Evolutionary conservation across 106 monocot species (phyloP).

Genomic region (Agapanthus africanus): DNA sequence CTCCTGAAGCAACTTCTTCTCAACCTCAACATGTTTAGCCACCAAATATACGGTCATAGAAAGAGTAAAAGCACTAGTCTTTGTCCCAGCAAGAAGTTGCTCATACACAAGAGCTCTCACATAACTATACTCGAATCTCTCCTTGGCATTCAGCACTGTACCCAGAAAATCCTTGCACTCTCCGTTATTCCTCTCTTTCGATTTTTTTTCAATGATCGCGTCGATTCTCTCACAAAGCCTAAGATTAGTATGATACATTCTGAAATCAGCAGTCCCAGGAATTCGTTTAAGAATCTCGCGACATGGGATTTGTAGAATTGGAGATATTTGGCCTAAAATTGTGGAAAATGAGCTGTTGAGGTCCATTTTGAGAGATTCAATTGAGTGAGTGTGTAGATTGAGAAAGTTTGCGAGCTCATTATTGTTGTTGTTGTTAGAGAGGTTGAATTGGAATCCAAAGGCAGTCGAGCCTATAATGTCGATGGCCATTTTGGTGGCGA

Average conservation of each 20-base stretch:
- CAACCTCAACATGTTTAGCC: slow-evolving; percentile 59
- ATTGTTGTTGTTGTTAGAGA: slow-evolving; percentile 11
- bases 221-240: slow-evolving; percentile 35
- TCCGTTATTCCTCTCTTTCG: background rate
- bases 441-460: slow-evolving; percentile 62
- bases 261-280: slow-evolving; percentile 47
- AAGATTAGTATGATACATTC: slow-evolving; percentile 28
- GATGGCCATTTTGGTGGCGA: slow-evolving; percentile 54
- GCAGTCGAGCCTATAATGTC: slow-evolving; percentile 69
- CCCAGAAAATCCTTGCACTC: slow-evolving; percentile 48
- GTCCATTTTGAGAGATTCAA: slow-evolving; percentile 69
- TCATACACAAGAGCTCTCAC: slow-evolving; percentile 70
- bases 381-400: slow-evolving; percentile 46
- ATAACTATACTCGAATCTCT: slow-evolving; percentile 51
- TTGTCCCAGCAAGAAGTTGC: slow-evolving; percentile 82
- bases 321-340: slow-evolving; percentile 40
- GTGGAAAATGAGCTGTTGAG: slow-evolving; percentile 63
- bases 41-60: slow-evolving; percentile 58
- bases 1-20: slow-evolving; percentile 65
- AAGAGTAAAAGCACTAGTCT: slow-evolving; percentile 73
- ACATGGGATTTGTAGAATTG: slow-evolving; percentile 43
- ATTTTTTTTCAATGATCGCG: slow-evolving; percentile 36
- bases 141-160: slow-evolving; percentile 40
- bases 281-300: slow-evolving; percentile 33
- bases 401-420: slow-evolving; percentile 38